Conservation (phyloP, 345 rosid genomes). For the Eucalyptus guilfoylei region DNA sequence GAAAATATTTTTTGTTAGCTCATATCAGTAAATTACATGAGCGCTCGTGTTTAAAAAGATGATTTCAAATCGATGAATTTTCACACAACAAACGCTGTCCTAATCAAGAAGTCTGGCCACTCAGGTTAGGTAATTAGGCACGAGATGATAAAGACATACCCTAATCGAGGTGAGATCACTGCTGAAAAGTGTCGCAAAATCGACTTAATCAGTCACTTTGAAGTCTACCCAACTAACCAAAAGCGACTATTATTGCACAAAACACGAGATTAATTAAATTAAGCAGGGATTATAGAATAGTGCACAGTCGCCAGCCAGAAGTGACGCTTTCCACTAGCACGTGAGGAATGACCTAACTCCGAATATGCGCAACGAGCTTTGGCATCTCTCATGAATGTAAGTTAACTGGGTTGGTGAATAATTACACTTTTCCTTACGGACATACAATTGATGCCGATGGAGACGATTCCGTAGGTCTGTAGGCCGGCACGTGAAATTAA, state of each 20-base stretch:
- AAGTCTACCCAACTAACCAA: background rate
- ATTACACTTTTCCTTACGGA: background rate
- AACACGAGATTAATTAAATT: background rate
- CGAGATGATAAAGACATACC: background rate
- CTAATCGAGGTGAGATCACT: background rate
- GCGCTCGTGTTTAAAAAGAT: background rate
- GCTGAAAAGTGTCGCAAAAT: background rate
- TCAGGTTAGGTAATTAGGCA: background rate
- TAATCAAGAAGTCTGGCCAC: background rate
- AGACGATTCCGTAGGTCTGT: background rate
- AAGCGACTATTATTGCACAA: background rate
- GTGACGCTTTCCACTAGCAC: background rate
- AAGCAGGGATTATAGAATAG: background rate
- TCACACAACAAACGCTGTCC: background rate
- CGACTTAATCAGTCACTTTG: background rate
- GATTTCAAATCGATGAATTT: background rate
- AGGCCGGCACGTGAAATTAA: background rate
- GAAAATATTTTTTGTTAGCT: background rate
- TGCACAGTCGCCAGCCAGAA: background rate
- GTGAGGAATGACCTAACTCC: background rate
- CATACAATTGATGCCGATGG: background rate
- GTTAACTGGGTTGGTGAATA: background rate
- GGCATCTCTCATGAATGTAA: background rate
- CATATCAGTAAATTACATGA: background rate
- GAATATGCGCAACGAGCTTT: background rate